Evolutionary conservation across 441 rosid genomes (phyloP).

Genomic region (Eruca vesicaria): DNA sequence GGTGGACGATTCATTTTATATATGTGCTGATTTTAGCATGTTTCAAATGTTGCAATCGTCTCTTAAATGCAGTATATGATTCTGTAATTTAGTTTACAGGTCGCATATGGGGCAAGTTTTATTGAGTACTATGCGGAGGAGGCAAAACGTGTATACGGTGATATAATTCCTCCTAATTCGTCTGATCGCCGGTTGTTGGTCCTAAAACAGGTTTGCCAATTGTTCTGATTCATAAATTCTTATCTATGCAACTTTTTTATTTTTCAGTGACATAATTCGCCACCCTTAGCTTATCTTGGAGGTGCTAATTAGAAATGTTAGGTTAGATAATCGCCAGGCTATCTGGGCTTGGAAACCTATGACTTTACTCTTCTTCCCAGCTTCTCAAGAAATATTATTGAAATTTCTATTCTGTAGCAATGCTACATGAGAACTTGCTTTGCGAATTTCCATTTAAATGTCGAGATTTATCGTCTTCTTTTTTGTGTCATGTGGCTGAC

Average conservation of each 20-base stretch:
- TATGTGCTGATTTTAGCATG: conserved; percentile 21
- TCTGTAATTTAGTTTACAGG: conserved; percentile 49
- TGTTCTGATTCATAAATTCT: background rate
- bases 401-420: background rate
- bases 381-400: background rate
- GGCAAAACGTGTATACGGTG: conserved; percentile 94
- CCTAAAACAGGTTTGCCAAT: conserved; percentile 72
- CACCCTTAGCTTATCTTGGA: background rate
- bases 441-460: background rate
- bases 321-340: background rate
- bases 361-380: background rate
- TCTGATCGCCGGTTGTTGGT: conserved; percentile 83
- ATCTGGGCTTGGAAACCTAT: background rate
- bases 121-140: conserved; percentile 95
- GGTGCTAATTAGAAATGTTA: background rate
- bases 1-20: conserved; percentile 49
- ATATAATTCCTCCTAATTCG: conserved; percentile 78
- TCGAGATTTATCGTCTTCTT: conserved; percentile 2
- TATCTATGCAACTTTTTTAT: background rate
- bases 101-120: conserved; percentile 84
- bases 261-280: conserved; percentile 5
- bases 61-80: conserved; percentile 34
- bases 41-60: conserved; percentile 20
- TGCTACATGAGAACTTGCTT: conserved; percentile 9
- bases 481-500: background rate